Evolutionary conservation across 2,329 filamentous ascomycete genomes (phyloP).

Genomic region (Ambrosiella cleistominuta): DNA sequence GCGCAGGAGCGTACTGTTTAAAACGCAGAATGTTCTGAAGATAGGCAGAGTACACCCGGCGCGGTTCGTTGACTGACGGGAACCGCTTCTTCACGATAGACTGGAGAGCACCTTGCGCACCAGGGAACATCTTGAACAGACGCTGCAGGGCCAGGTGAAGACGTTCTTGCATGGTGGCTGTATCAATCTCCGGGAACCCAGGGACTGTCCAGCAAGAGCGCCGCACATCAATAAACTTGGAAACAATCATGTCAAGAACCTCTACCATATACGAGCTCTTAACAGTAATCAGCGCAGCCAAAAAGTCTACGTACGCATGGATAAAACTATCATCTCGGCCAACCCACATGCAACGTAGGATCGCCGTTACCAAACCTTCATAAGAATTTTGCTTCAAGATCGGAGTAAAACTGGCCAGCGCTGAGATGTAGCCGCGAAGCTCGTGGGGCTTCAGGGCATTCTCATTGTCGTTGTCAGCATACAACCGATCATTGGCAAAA

Average conservation of each 20-base stretch:
- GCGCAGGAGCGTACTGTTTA: constrained; percentile 57
- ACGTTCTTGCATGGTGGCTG: constrained; percentile 49
- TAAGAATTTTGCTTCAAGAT: constrained; percentile 40
- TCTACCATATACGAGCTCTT: constrained; percentile 61
- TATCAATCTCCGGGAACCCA: constrained; percentile 41
- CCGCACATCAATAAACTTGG: constrained; percentile 47
- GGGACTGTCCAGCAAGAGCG: constrained; percentile 29
- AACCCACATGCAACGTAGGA: constrained; percentile 47
- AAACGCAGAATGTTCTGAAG: constrained; percentile 68
- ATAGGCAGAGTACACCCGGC: constrained; percentile 69
- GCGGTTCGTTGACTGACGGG: constrained; percentile 58
- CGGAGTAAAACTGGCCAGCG: constrained; percentile 44
- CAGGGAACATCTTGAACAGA: constrained; percentile 64
- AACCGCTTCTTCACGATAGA: constrained; percentile 51
- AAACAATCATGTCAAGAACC: constrained; percentile 65
- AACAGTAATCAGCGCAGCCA: constrained; percentile 59
- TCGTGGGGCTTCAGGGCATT: constrained; percentile 32
- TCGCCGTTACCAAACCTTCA: constrained; percentile 37
- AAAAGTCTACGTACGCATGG: constrained; percentile 48
- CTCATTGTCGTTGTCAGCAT: constrained; percentile 28
- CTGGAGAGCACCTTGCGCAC: constrained; percentile 53
- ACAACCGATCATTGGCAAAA: constrained; percentile 31
- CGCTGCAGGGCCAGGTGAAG: constrained; percentile 62
- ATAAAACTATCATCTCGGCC: constrained; percentile 48
- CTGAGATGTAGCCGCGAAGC: constrained; percentile 42